Conservation (phyloP, 2,329 filamentous ascomycete genomes). For the Chrysoporthe deuterocubensis region DNA sequence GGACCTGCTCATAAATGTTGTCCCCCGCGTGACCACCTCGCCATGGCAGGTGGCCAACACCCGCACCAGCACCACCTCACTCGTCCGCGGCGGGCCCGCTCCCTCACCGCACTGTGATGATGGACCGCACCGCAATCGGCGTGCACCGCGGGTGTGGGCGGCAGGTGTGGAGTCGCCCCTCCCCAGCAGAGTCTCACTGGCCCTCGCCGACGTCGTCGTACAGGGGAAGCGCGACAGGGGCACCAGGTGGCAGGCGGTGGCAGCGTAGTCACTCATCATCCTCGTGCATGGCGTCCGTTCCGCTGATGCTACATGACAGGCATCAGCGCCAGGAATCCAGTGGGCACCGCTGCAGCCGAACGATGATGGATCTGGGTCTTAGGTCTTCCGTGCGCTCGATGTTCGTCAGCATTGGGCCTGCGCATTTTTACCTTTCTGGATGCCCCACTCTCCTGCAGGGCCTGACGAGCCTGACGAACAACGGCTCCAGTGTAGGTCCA, state of each 20-base stretch:
- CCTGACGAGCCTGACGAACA: constrained; percentile 13
- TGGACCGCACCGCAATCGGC: constrained; percentile 20
- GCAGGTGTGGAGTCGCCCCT: neutral
- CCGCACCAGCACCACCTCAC: neutral
- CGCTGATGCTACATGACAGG: constrained; percentile 17
- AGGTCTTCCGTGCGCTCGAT: constrained; percentile 19
- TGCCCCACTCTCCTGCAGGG: constrained; percentile 27
- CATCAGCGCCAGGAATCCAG: constrained; percentile 18
- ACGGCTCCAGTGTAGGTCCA: constrained; percentile 20
- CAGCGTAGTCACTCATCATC: constrained; percentile 12
- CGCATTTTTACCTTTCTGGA: constrained; percentile 26
- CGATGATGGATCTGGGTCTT: constrained; percentile 25
- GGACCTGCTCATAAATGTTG: neutral
- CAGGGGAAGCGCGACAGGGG: constrained; percentile 8
- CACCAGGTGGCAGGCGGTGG: constrained; percentile 10
- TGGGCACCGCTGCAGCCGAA: constrained; percentile 25
- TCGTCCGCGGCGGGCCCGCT: neutral
- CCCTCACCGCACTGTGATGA: constrained; percentile 11
- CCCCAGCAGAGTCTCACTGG: constrained; percentile 17
- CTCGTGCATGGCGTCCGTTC: constrained; percentile 19
- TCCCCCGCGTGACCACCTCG: neutral
- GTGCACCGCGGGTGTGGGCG: neutral
- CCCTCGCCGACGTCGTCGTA: constrained; percentile 27
- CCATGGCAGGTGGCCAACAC: neutral
- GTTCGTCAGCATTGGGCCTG: constrained; percentile 20